phyloP scores from a whole-genome alignment of 768 basidiomycete species.

The Pulveroboletus sp. region DNA sequence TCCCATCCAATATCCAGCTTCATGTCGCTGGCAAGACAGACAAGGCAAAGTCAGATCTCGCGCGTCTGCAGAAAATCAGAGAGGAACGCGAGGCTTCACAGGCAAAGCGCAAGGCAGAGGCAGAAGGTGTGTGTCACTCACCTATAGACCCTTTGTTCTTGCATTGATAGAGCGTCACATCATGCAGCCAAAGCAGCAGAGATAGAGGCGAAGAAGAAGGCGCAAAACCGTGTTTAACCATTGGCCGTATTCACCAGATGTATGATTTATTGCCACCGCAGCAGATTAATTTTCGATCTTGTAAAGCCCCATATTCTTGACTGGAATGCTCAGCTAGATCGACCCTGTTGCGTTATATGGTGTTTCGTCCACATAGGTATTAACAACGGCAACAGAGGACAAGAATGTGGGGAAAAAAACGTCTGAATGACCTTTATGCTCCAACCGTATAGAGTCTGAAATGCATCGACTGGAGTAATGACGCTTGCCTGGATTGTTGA shows the following conservation, averaged over 20 bases:
- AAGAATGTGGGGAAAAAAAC: no score
- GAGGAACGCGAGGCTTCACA: conserved; percentile 86
- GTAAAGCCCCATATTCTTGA: no score
- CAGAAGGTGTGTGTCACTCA: conserved; percentile 57
- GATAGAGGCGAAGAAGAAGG: conserved; percentile 57
- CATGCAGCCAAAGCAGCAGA: conserved; percentile 61
- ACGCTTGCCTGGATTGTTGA: no score
- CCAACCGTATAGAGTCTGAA: no score
- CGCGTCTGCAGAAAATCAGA: conserved; percentile 80
- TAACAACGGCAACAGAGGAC: no score
- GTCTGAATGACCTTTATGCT: background rate
- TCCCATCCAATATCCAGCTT: conserved; percentile 40
- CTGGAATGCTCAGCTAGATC: no score
- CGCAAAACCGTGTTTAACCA: conserved; percentile 38
- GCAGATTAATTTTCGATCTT: background rate
- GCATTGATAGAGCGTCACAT: background rate
- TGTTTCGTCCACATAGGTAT: no score
- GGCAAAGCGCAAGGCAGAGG: conserved; percentile 85
- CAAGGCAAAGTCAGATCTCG: conserved; percentile 85
- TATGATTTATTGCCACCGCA: conserved; percentile 2
- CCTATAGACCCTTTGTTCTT: background rate
- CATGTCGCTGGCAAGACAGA: conserved; percentile 84
- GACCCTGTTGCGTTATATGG: no score
- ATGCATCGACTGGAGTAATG: no score
- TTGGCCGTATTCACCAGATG: conserved; percentile 12